Conservation (phyloP, 176 grass and related monocot genomes). For the Triticum urartu region DNA sequence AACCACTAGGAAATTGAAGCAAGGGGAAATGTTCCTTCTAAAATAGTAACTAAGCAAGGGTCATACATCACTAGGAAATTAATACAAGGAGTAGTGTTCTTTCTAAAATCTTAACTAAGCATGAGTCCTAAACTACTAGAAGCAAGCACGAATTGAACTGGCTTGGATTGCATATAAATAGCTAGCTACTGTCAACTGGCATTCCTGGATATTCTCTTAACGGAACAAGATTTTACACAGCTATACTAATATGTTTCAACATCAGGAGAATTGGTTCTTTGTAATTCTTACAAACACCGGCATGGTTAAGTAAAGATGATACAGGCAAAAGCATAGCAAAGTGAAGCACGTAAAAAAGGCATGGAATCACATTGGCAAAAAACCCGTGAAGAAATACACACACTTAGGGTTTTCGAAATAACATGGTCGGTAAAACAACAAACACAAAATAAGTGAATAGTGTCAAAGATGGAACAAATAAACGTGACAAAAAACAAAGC, state of each 20-base stretch:
- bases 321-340: neutral
- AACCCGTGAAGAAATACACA: neutral
- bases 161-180: neutral
- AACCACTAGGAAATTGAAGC: conserved; percentile 25
- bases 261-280: neutral
- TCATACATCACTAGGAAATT: conserved; percentile 33
- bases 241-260: neutral
- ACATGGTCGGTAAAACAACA: neutral
- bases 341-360: neutral
- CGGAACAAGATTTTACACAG: neutral
- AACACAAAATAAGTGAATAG: neutral
- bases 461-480: neutral
- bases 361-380: neutral
- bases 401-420: neutral
- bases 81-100: neutral
- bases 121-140: conserved; percentile 19
- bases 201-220: neutral
- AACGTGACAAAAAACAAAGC: neutral
- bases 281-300: neutral
- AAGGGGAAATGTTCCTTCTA: neutral
- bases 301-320: neutral
- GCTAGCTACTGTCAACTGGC: conserved; percentile 2
- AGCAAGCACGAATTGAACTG: neutral
- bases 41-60: neutral
- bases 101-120: neutral